Conservation (phyloP, 1,284 basidiomycete genomes). For the Pseudozyma sp. region DNA sequence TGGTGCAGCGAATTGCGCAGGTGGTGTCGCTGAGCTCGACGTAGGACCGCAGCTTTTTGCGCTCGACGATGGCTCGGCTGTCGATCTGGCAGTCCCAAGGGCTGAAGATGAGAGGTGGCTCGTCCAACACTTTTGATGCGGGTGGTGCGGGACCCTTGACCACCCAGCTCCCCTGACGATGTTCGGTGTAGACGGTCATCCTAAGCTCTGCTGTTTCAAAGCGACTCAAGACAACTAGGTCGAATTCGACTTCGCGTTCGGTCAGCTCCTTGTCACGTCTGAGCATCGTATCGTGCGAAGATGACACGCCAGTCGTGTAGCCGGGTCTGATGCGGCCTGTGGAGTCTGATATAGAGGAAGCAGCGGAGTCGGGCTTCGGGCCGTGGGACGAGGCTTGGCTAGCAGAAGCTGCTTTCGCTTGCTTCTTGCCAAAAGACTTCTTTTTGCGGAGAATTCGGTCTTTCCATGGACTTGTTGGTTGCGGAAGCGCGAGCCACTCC, state of each 20-base stretch:
- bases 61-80: slow-evolving; percentile 38
- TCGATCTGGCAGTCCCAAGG: slow-evolving; percentile 49
- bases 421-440: slow-evolving; percentile 31
- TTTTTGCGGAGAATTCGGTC: slow-evolving; percentile 38
- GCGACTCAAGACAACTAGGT: slow-evolving; percentile 39
- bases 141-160: slow-evolving; percentile 28
- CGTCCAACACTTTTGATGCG: slow-evolving; percentile 18
- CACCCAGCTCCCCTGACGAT: slow-evolving; percentile 41
- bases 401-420: slow-evolving; percentile 13
- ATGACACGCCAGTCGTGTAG: slow-evolving; percentile 1
- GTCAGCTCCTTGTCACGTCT: slow-evolving; percentile 37
- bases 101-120: slow-evolving; percentile 37
- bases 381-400: slow-evolving; percentile 9
- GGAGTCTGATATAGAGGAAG: background rate
- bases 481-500: slow-evolving; percentile 18
- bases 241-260: slow-evolving; percentile 38
- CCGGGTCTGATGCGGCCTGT: slow-evolving; percentile 9
- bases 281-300: slow-evolving; percentile 38
- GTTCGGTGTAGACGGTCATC: slow-evolving; percentile 46
- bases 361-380: slow-evolving; percentile 20
- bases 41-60: slow-evolving; percentile 51
- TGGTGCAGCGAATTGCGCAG: slow-evolving; percentile 24
- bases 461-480: slow-evolving; percentile 23
- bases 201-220: slow-evolving; percentile 44
- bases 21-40: slow-evolving; percentile 47